Evolutionary conservation across 192 early-diverging fungal species (phyloP), one percentile per base, ranked within the genome.

Genomic region (Phlyctochytrium planicorne): DNA sequence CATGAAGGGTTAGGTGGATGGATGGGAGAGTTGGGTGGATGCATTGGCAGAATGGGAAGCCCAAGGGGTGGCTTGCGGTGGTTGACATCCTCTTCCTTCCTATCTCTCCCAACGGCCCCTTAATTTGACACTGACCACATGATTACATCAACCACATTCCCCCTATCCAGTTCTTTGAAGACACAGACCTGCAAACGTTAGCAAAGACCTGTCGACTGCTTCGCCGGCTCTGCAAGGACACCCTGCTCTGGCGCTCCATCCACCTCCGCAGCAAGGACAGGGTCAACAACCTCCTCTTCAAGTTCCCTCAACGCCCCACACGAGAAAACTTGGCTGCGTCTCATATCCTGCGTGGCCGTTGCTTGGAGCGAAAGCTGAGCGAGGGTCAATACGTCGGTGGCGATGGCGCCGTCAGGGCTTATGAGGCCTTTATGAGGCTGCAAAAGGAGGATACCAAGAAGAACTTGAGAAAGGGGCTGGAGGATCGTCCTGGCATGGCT

Each of bases 351-450:
- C 55, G 55, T 6, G 55, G 55, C 20, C 10, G 55, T 4, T 14
- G 20, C 6, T 27, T 57, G 6, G 55, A 57, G 25, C 10, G 55
- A 27, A 14, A 29, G 20, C 55, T 57, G 55, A 57, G 55, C 25
- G 55, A 57, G 27, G 55, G 55, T 6, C 20, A 57, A 10, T 57
- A 57, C 55, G 27, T 57, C 25, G 55, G 55, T 27, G 55, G 55
- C 12, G 16, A 14, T 27, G 10, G 14, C 6, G 55, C 55, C 55
- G 55, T 57, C 14, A 57, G 55, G 55, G 55, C 55, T 6, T 57
- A 57, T 27, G 55, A 57, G 55, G 55, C 55, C 4, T 57, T 57
- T 27, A 29, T 57, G 14, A 29, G 25, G 55, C 10, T 57, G 25
- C 20, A 57, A 27, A 57, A 20, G 55, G 20, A 29, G 55, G 27